A percentile compares a stretch with the other conserved stretches of the same genome.
Evolutionary conservation across 345 rosid species (phyloP).

Genomic region (Anastatica hierochuntica): DNA sequence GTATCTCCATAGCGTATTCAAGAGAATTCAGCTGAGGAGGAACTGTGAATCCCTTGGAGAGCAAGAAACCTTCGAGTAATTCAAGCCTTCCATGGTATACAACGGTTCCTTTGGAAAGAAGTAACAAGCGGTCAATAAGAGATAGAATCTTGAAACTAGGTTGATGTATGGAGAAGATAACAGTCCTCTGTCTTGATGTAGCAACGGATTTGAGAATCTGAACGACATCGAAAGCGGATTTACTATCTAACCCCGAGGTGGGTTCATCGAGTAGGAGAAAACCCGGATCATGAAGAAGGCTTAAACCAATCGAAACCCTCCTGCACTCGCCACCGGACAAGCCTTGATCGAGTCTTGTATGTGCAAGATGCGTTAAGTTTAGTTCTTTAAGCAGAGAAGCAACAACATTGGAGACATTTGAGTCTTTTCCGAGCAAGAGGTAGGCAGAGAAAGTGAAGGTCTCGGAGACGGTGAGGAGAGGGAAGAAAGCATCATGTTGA

Average conservation of each 20-base stretch:
- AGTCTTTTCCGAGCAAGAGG: slow-evolving; percentile 38
- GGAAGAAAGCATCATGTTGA: slow-evolving; percentile 72
- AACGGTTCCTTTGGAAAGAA: slow-evolving; percentile 65
- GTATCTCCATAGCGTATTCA: slow-evolving; percentile 83
- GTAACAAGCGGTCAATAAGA: slow-evolving; percentile 46
- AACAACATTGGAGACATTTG: slow-evolving; percentile 25
- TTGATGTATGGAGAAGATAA: slow-evolving; percentile 84
- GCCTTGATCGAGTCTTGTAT: slow-evolving; percentile 43
- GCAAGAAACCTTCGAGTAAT: slow-evolving; percentile 46
- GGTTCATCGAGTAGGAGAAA: slow-evolving; percentile 88
- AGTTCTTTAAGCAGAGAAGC: slow-evolving; percentile 53
- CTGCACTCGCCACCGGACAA: slow-evolving; percentile 80
- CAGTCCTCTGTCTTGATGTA: slow-evolving; percentile 45
- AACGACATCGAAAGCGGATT: slow-evolving; percentile 71
- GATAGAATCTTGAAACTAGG: slow-evolving; percentile 87
- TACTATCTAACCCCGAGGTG: slow-evolving; percentile 83
- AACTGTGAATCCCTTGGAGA: slow-evolving; percentile 51
- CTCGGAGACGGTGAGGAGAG: slow-evolving; percentile 68
- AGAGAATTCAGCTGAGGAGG: slow-evolving; percentile 92
- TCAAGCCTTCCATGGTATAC: slow-evolving; percentile 61
- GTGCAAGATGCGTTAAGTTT: slow-evolving; percentile 45
- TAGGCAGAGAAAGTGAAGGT: slow-evolving; percentile 64
- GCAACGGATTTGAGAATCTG: slow-evolving; percentile 60
- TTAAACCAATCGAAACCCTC: slow-evolving; percentile 74
- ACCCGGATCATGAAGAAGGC: slow-evolving; percentile 78